Percentiles rank a stretch among this genome's conserved stretches.
phyloP scores from a whole-genome alignment of 345 rosid species.

The Populus ilicifolia region DNA sequence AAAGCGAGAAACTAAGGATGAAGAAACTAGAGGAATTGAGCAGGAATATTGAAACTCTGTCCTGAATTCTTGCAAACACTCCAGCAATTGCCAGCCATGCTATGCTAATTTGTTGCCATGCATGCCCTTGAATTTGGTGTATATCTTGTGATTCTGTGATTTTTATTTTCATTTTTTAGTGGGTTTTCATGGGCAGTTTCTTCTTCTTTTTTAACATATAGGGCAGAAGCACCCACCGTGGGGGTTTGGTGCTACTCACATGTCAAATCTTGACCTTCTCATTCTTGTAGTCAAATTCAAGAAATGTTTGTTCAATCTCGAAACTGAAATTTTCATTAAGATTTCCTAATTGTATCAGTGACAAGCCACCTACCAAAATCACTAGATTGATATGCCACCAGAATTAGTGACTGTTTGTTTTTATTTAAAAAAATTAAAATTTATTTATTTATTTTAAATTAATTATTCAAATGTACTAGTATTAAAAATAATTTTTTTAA shows the following conservation, averaged over 20 bases:
- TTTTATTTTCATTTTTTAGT: not conserved
- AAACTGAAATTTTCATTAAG: not conserved
- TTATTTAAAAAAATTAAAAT: too few relatives aligned
- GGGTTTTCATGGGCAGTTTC: not conserved
- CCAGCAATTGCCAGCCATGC: not conserved
- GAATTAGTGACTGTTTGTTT: too few relatives aligned
- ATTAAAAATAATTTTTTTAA: too few relatives aligned
- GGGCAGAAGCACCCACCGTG: not conserved
- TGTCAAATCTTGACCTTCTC: not conserved
- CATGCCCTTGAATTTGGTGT: not conserved
- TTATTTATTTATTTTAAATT: too few relatives aligned
- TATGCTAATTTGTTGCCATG: not conserved
- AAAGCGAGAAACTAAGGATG: slow-evolving; percentile 80
- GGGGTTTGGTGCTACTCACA: not conserved
- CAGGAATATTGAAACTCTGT: slow-evolving; percentile 52
- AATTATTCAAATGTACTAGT: fast-evolving
- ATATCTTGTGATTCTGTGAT: not conserved
- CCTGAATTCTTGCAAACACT: not conserved
- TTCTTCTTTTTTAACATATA: not conserved
- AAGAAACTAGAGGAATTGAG: slow-evolving; percentile 88
- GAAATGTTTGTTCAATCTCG: not conserved
- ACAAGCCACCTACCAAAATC: not conserved
- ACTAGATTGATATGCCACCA: not conserved
- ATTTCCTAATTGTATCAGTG: not conserved
- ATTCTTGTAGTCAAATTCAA: slow-evolving; percentile 8